Conservation (phyloP, 2,329 filamentous ascomycete species). For the Botrytis fragariae region DNA sequence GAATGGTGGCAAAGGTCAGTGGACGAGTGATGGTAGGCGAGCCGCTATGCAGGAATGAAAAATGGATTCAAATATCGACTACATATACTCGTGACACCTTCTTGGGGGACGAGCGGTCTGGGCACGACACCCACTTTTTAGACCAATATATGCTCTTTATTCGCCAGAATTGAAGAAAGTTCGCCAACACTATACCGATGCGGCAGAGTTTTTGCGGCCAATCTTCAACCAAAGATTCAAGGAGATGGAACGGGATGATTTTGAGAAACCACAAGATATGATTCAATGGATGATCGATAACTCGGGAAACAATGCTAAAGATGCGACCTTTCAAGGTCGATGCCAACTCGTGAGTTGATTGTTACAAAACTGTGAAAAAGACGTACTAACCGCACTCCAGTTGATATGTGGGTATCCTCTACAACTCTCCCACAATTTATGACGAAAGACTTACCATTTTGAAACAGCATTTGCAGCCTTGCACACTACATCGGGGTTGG, state of each 20-base stretch:
- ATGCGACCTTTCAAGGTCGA: slow-evolving; percentile 13
- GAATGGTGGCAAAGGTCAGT: slow-evolving; percentile 42
- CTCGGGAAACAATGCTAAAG: slow-evolving; percentile 4
- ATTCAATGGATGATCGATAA: slow-evolving; percentile 19
- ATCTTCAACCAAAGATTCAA: slow-evolving; percentile 8
- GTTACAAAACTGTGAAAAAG: not conserved
- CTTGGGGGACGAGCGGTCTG: slow-evolving; percentile 8
- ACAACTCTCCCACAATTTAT: not conserved
- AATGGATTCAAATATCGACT: slow-evolving; percentile 31
- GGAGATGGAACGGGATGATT: slow-evolving; percentile 9
- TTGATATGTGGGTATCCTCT: not conserved
- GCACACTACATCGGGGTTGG: slow-evolving; percentile 2
- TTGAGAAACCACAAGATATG: slow-evolving; percentile 10
- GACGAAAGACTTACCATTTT: not conserved
- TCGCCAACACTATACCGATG: slow-evolving; percentile 12
- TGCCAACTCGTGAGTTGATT: not conserved
- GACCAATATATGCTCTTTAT: slow-evolving; percentile 11
- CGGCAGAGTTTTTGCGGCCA: slow-evolving; percentile 3
- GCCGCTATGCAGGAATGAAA: slow-evolving; percentile 31
- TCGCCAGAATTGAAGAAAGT: slow-evolving; percentile 12
- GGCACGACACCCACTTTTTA: slow-evolving; percentile 10
- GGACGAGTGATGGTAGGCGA: slow-evolving; percentile 37
- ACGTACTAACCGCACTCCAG: not conserved
- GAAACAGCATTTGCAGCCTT: slow-evolving; percentile 7
- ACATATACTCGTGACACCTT: slow-evolving; percentile 25